phyloP scores from a whole-genome alignment of 768 basidiomycete genomes.

The Chalciporus pseudorubinellus region DNA sequence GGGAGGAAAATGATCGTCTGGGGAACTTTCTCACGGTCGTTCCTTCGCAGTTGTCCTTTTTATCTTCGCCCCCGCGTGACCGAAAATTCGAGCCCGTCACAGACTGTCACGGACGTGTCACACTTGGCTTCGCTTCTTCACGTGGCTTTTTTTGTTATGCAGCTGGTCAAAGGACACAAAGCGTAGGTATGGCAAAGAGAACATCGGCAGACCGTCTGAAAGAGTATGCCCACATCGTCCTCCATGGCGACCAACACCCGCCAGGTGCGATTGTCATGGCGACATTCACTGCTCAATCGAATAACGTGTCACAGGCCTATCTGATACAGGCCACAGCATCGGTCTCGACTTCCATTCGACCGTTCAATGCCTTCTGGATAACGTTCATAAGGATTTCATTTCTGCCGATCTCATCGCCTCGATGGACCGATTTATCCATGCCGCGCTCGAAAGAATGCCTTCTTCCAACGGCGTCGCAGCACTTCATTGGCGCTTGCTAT shows the following conservation, averaged over 20 bases:
- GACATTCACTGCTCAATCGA: not conserved
- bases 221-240: slow-evolving; percentile 16
- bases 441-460: slow-evolving; percentile 53
- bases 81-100: slow-evolving; percentile 38
- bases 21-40: slow-evolving; percentile 52
- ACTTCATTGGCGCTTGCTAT: slow-evolving; percentile 61
- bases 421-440: slow-evolving; percentile 40
- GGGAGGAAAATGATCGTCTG: slow-evolving; percentile 43
- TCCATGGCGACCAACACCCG: not conserved
- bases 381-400: not conserved
- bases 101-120: slow-evolving; percentile 36
- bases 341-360: slow-evolving; percentile 7
- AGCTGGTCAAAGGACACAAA: not conserved
- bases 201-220: slow-evolving; percentile 1
- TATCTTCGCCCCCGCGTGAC: slow-evolving; percentile 53
- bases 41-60: slow-evolving; percentile 54
- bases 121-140: slow-evolving; percentile 13
- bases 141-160: slow-evolving; percentile 5
- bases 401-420: not conserved
- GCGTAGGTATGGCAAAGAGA: no score
- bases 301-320: not conserved
- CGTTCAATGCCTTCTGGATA: slow-evolving; percentile 6
- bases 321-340: slow-evolving; percentile 1
- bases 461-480: slow-evolving; percentile 32
- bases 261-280: not conserved